Conservation (phyloP, 1,139 yeast genomes). For the Candida tropicalis region DNA sequence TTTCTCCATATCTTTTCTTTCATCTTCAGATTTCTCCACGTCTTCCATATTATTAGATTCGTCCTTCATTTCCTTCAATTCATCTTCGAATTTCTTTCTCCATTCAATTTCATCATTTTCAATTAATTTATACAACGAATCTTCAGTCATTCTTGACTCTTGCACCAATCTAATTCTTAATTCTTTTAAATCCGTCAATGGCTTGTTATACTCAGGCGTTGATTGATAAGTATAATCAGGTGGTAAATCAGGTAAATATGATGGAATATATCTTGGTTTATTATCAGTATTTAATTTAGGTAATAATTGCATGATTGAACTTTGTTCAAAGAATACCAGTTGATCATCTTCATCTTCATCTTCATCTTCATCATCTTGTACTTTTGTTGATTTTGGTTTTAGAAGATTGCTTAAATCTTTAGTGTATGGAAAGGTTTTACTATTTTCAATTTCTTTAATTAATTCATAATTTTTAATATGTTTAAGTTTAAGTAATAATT, state of each 20-base stretch:
- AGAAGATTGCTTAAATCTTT: conserved; percentile 8
- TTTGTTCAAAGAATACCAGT: conserved; percentile 49
- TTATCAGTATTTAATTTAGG: conserved; percentile 53
- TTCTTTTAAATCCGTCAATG: conserved; percentile 71
- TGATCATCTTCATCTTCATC: conserved; percentile 22
- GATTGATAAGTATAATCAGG: conserved; percentile 89
- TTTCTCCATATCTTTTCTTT: not conserved
- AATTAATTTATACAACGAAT: conserved; percentile 65
- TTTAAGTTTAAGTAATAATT: conserved; percentile 48
- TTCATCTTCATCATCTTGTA: not conserved
- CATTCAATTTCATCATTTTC: conserved; percentile 43
- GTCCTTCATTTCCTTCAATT: conserved; percentile 23
- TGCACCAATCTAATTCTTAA: conserved; percentile 72
- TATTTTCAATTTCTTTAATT: conserved; percentile 36
- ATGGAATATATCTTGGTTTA: conserved; percentile 61
- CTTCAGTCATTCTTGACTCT: conserved; percentile 80
- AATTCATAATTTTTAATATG: conserved; percentile 49
- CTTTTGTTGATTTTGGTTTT: not conserved
- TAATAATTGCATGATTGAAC: conserved; percentile 53
- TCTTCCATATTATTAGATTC: conserved; percentile 18
- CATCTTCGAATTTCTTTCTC: conserved; percentile 31
- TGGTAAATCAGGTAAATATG: conserved; percentile 83
- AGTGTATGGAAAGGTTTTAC: conserved; percentile 10
- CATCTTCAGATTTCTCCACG: conserved; percentile 9
- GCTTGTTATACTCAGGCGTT: conserved; percentile 66